phyloP scores from a whole-genome alignment of 2,329 filamentous ascomycete genomes.

The Tolypocladium amazonense region DNA sequence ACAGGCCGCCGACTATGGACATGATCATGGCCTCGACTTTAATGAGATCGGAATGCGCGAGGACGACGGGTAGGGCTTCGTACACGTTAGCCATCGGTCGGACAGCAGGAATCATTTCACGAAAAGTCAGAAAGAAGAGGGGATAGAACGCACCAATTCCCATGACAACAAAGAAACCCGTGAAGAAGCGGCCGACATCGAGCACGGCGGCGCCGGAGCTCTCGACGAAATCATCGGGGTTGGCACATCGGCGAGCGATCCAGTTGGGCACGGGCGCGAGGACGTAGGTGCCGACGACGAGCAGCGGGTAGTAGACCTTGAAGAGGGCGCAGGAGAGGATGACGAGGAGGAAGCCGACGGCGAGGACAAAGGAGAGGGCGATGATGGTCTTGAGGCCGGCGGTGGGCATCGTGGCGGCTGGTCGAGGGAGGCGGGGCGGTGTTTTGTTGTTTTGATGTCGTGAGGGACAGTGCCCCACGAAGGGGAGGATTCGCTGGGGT shows the following conservation, averaged over 20 bases:
- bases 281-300: slow-evolving; percentile 93
- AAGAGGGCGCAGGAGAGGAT: slow-evolving; percentile 96
- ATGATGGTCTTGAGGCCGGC: slow-evolving; percentile 99
- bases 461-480: slow-evolving; percentile 3
- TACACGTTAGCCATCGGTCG: slow-evolving; percentile 4
- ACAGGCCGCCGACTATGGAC: slow-evolving; percentile 81
- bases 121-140: neutral
- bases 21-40: slow-evolving; percentile 80
- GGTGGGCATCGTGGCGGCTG: slow-evolving; percentile 45
- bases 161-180: slow-evolving; percentile 94
- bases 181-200: slow-evolving; percentile 88
- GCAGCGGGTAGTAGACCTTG: slow-evolving; percentile 86
- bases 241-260: slow-evolving; percentile 80
- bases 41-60: slow-evolving; percentile 82
- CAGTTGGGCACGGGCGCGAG: slow-evolving; percentile 92
- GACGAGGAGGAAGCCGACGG: slow-evolving; percentile 96
- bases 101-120: neutral
- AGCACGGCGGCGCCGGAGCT: slow-evolving; percentile 75
- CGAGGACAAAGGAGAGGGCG: slow-evolving; percentile 95
- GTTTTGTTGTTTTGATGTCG: neutral
- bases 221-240: slow-evolving; percentile 90
- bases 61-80: slow-evolving; percentile 72
- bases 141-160: slow-evolving; percentile 66
- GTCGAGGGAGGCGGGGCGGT: slow-evolving; percentile 1
- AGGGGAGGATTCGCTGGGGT: slow-evolving; percentile 1